Evolutionary conservation across 768 basidiomycete species (phyloP), one percentile per base, ranked within the genome.

Genomic region (Clitopilus passeckerianus): DNA sequence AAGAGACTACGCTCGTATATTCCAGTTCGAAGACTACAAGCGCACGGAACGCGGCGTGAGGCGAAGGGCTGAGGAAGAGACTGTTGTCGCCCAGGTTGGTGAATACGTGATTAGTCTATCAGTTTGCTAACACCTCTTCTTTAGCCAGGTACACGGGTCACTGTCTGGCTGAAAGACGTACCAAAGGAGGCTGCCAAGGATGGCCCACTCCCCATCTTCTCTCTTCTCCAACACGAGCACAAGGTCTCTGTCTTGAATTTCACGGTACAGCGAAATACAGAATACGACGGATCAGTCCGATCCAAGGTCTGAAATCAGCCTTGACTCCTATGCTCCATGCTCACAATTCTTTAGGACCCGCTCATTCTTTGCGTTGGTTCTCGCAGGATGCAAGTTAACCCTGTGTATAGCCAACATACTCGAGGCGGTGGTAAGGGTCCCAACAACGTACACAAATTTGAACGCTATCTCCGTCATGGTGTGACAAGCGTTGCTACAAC

Each of bases 391-490:
- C 80, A 78, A 18, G 86, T 95, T 43, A 91, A 89, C 63, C 97
- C 97, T 0, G 73, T 95, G 33, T 99, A 91, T 75, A 95, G 94
- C 64, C 94, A 97, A 67, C 93, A 95, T 65, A 87, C 90, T 2
- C 84, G 87, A 6, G 95, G 94, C 12, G 94, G 94, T 16, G 92
- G 91, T 15, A 91, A 89, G 70, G 94, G 95, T 10, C 80, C 86
- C 44, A 99, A 99, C 79, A 98, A 98, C 66, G 94, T 97, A 1
- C 95, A 98, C 80, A 99, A 98, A 68, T 95, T 90, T 57, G 93
- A 97, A 74, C 85, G 91, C 33, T 99, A 86, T 73, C 79, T 98
- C 27, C 85, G 90, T 43, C 93, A 92, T 66, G 91, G 95, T 5
- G 75, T 78, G 33, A 90, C 91, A 2, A 83, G 77, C 59, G 90